Base-by-base conservation (phyloP, 2,329 filamentous ascomycete genomes). In the Mycogone perniciosa region DNA sequence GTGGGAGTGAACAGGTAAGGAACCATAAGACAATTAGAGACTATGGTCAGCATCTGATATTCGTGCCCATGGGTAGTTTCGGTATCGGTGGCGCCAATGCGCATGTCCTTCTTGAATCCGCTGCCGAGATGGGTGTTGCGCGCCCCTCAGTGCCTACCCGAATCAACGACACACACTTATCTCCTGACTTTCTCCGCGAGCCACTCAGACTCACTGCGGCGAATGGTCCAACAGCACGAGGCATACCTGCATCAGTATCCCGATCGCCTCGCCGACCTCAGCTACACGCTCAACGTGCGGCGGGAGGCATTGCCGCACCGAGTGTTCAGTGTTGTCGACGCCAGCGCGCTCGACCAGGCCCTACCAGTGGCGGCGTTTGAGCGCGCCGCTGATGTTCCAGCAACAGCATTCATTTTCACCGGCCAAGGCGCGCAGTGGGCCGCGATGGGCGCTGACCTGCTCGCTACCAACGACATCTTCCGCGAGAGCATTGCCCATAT, bases 41-140 rank as follows among this genome's bases (percentile, higher is more conserved):
- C 11, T 4, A 38, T 20, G 20, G 20, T 3, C 20, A 20, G 20
- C 9, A n/a, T 38, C 35, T 38, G 10, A 38, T 20, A 38, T 38
- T 38, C 2, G 9, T n/a, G 20, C 35, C 10, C 7, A 11, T 20
- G 35, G n/a, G 35, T 29, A 41, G 38, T 26, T 74, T 71, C 51
- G 70, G 71, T 2, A 67, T 66, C 33, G 71, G 71, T 0, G 70
- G 71, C 0, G 54, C 65, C 2, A 73, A 73, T 45, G 68, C 61
- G 0, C 70, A 73, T 44, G 62, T 64, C 11, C 27, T 46, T 3
- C 37, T 46, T 4, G 44, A 51, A 20, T 40, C 39, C 13, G 41
- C 27, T 40, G 42, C 29, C 35, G 27, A 51, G 13, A 48, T 1
- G 1, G 33, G 31, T n/a, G 8, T 13, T 4, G 30, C 47, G 62